These are phyloP conservation scores for Rhodotorula sp. DNA, from an alignment of 1,284 basidiomycete species.

Conservation along the genomic window DNA sequence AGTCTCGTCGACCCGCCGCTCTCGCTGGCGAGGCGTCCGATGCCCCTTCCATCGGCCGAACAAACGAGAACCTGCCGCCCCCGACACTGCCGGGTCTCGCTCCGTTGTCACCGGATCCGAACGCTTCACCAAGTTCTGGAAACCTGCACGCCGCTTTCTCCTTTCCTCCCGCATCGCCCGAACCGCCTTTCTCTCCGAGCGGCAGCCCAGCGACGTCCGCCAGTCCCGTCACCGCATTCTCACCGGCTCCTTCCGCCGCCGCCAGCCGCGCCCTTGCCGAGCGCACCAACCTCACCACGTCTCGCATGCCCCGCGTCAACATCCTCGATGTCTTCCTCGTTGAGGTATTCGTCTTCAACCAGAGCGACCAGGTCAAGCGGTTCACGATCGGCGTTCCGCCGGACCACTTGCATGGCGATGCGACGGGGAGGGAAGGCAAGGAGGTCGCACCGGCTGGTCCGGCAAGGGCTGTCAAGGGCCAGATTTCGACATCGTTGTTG, in stretches of 20 bases:
- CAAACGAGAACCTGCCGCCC: conserved; percentile 6
- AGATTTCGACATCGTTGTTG: neutral
- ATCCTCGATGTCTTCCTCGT: conserved; percentile 40
- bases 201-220: neutral
- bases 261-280: neutral
- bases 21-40: neutral
- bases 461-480: too few species aligned
- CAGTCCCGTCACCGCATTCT: neutral
- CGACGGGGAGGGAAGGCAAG: neutral
- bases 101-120: conserved; percentile 3
- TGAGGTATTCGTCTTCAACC: conserved; percentile 37
- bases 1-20: neutral
- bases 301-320: conserved; percentile 30
- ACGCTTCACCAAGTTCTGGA: neutral
- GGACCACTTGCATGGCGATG: neutral
- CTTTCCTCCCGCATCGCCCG: neutral
- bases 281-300: conserved; percentile 1
- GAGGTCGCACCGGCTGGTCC: neutral
- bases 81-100: conserved; percentile 7
- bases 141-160: neutral
- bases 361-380: conserved; percentile 16
- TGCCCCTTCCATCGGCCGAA: neutral
- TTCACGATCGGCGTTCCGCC: conserved; percentile 29
- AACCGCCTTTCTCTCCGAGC: neutral
- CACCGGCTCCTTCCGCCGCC: neutral